Percentiles rank a stretch among this genome's conserved stretches.
Conservation (phyloP, 257 asterid genomes). For the Orobanche coerulescens region DNA sequence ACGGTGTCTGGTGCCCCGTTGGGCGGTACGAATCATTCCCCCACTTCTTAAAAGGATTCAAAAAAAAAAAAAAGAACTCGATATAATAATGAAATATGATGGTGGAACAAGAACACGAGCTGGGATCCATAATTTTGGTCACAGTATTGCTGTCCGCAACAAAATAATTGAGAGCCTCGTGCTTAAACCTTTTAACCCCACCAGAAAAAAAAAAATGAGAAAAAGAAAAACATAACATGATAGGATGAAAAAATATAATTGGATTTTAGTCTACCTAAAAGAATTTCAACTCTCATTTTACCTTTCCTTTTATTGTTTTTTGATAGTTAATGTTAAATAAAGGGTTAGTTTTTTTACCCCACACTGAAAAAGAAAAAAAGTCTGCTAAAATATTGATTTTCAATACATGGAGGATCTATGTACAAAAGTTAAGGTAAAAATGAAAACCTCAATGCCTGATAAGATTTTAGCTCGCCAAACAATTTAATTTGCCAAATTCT, state of each 20-base stretch:
- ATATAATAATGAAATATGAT: conserved; percentile 23
- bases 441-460: conserved; percentile 35
- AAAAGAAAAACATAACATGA: background rate
- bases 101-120: conserved; percentile 24
- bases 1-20: no score
- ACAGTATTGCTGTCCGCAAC: conserved; percentile 23
- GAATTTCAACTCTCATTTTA: no score
- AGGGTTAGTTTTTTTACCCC: no score
- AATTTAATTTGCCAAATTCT: conserved; percentile 20
- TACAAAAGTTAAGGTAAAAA: conserved; percentile 38
- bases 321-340: no score
- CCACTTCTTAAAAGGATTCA: no score
- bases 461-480: conserved; percentile 30
- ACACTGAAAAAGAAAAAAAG: background rate
- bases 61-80: no score
- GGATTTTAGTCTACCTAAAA: no score
- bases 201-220: background rate
- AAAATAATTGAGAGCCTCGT: conserved; percentile 24
- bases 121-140: conserved; percentile 20
- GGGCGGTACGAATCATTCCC: no score
- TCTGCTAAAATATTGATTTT: conserved; percentile 18
- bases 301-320: no score
- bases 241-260: no score
- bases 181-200: conserved; percentile 25
- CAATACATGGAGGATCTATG: conserved; percentile 30